Conservation (phyloP, 768 basidiomycete genomes). For the Lactarius sanguifluus region DNA sequence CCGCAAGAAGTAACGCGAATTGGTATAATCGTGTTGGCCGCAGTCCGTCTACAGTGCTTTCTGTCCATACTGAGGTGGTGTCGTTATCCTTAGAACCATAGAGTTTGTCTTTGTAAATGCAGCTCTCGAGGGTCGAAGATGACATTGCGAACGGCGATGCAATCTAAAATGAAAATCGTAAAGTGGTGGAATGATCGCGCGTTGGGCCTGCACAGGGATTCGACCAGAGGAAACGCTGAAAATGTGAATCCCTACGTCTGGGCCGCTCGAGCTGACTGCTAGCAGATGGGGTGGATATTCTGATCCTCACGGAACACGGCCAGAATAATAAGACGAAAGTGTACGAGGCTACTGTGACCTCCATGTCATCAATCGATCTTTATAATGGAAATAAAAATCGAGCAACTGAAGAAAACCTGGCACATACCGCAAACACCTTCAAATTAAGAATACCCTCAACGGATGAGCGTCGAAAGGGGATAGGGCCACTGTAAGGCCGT, state of each 20-base stretch:
- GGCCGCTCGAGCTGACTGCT: neutral
- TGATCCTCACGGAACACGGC: neutral
- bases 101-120: neutral
- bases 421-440: neutral
- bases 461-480: neutral
- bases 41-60: slow-evolving; percentile 2
- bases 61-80: neutral
- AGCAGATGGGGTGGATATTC: neutral
- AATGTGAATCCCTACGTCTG: neutral
- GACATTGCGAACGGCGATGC: neutral
- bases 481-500: neutral
- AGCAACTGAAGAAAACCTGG: neutral
- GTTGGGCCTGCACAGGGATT: slow-evolving; percentile 5
- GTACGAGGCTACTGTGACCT: neutral
- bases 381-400: neutral
- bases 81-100: neutral
- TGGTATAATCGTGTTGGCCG: slow-evolving; percentile 40
- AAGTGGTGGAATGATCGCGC: neutral
- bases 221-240: neutral
- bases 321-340: neutral
- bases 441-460: neutral
- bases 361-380: neutral
- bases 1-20: slow-evolving; percentile 39
- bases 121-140: neutral
- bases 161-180: neutral